phyloP scores from a whole-genome alignment of 169 alveolate genomes.

The Babesia sp. region DNA sequence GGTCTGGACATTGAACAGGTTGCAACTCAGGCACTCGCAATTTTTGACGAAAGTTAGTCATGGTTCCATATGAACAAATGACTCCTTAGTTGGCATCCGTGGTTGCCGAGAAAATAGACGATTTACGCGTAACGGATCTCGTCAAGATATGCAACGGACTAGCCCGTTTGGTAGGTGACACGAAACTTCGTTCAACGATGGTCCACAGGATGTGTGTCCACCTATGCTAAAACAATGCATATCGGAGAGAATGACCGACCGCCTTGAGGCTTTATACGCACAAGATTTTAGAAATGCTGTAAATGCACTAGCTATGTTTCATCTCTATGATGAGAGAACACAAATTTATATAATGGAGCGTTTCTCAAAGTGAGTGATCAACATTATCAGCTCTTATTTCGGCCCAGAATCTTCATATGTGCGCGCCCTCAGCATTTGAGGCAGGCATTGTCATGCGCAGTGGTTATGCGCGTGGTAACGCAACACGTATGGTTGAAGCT shows the following conservation, averaged over 20 bases:
- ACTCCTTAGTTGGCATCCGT: constrained; percentile 43
- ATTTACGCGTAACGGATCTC: constrained; percentile 70
- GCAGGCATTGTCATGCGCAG: constrained; percentile 78
- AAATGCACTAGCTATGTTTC: constrained; percentile 70
- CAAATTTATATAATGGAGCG: constrained; percentile 73
- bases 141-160: constrained; percentile 71
- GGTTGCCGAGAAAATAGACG: constrained; percentile 65
- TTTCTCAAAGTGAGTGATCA: constrained; percentile 63
- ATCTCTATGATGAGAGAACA: constrained; percentile 74
- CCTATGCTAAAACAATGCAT: constrained; percentile 53
- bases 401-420: constrained; percentile 75
- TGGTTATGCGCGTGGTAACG: constrained; percentile 73
- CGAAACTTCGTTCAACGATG: not conserved
- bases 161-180: constrained; percentile 54
- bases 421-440: constrained; percentile 79
- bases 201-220: constrained; percentile 55
- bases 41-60: constrained; percentile 50
- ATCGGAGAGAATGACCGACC: constrained; percentile 66
- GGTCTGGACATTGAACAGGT: constrained; percentile 80
- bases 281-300: constrained; percentile 79
- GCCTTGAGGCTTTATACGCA: constrained; percentile 71
- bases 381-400: not conserved
- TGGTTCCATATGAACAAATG: not conserved
- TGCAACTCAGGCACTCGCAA: constrained; percentile 47
- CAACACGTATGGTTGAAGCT: constrained; percentile 76